Conservation (phyloP, 495 filamentous ascomycete species). For the Aspergillus ostianus region DNA sequence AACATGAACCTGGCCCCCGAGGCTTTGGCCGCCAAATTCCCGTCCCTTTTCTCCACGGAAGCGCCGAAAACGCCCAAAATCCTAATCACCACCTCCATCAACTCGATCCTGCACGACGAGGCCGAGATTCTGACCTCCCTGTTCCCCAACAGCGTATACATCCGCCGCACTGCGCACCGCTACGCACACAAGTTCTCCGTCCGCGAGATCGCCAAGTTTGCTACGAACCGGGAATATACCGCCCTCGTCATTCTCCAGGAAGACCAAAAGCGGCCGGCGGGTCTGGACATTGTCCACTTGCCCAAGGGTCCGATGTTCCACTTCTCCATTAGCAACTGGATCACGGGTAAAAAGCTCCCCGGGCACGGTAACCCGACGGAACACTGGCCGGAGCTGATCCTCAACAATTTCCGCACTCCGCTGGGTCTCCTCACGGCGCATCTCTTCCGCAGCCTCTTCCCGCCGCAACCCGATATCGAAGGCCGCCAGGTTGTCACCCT, state of each 20-base stretch:
- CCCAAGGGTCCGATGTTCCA: constrained; percentile 85
- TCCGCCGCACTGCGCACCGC: constrained; percentile 76
- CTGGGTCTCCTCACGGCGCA: constrained; percentile 86
- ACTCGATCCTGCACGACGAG: constrained; percentile 82
- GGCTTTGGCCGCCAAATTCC: constrained; percentile 71
- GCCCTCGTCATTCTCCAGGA: constrained; percentile 78
- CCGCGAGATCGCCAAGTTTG: constrained; percentile 85
- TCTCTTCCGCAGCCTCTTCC: constrained; percentile 81
- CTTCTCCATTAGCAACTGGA: constrained; percentile 80
- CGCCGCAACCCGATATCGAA: constrained; percentile 73
- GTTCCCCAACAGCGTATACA: constrained; percentile 86
- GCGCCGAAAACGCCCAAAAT: constrained; percentile 65
- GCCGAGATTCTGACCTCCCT: constrained; percentile 71
- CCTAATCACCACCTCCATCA: constrained; percentile 82
- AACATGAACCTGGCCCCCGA: constrained; percentile 71
- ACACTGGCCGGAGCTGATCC: constrained; percentile 88
- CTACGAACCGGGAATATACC: constrained; percentile 74
- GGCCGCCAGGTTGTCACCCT: constrained; percentile 88
- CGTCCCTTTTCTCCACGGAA: constrained; percentile 71
- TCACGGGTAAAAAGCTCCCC: constrained; percentile 76
- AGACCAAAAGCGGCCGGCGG: constrained; percentile 75
- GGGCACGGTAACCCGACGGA: constrained; percentile 87
- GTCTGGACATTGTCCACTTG: constrained; percentile 77
- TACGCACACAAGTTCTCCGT: constrained; percentile 84
- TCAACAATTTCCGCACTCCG: constrained; percentile 94